phyloP scores from a whole-genome alignment of 1,284 basidiomycete species.

The Phenoliferia sp. region DNA sequence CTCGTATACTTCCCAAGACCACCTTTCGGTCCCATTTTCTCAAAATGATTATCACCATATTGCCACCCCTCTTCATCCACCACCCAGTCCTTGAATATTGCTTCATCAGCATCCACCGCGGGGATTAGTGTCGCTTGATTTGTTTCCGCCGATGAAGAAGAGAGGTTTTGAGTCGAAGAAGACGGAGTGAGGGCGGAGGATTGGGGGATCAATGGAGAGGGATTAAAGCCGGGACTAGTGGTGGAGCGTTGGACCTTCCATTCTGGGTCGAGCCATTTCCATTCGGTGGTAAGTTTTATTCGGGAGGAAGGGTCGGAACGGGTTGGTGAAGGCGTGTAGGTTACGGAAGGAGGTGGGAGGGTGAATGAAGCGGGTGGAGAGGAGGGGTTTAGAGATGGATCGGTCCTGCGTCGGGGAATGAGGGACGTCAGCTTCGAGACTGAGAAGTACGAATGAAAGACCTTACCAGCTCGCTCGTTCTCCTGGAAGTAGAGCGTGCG shows the following conservation, averaged over 20 bases:
- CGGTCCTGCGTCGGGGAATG: conserved; percentile 34
- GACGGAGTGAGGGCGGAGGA: conserved; percentile 1
- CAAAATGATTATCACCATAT: conserved; percentile 48
- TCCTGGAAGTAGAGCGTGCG: conserved; percentile 37
- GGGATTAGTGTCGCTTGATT: conserved; percentile 6
- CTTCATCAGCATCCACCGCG: conserved; percentile 2
- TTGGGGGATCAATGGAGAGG: not conserved
- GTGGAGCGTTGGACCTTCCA: conserved; percentile 40
- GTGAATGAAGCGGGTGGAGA: conserved; percentile 45
- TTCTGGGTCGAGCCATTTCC: conserved; percentile 47
- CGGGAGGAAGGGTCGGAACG: conserved; percentile 32
- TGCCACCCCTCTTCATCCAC: conserved; percentile 46
- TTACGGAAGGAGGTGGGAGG: conserved; percentile 41
- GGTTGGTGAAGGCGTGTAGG: conserved; percentile 36
- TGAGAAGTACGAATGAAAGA: not conserved
- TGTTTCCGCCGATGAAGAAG: conserved; percentile 8
- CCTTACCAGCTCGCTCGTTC: conserved; percentile 37
- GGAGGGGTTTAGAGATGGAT: conserved; percentile 42
- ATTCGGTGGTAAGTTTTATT: conserved; percentile 41
- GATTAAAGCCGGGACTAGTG: conserved; percentile 1
- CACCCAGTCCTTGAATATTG: conserved; percentile 24
- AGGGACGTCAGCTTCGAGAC: not conserved
- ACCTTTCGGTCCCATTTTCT: conserved; percentile 42
- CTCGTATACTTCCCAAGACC: conserved; percentile 46
- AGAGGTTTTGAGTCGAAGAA: not conserved